Percentiles rank a stretch among this genome's conserved stretches.
These are phyloP conservation scores for Colletotrichum destructivum DNA, from an alignment of 2,329 filamentous ascomycete genomes.

Conservation along the genomic window DNA sequence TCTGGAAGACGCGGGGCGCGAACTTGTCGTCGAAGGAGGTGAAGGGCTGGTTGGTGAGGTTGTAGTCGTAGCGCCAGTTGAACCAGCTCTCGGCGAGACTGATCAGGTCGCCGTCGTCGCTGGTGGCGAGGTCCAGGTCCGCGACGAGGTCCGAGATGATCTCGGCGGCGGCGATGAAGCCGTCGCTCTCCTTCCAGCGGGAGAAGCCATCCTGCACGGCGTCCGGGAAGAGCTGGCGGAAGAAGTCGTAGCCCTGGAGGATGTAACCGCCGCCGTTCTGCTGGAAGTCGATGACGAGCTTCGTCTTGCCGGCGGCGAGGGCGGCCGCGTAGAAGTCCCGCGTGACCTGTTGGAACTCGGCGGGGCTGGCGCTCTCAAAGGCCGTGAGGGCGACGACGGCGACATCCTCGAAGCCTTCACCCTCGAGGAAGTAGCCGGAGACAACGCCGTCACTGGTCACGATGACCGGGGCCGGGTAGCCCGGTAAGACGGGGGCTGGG, in stretches of 20 bases:
- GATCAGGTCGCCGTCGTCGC: slow-evolving; percentile 51
- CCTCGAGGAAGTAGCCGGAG: slow-evolving; percentile 54
- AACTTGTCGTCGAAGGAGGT: slow-evolving; percentile 64
- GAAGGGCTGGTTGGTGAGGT: slow-evolving; percentile 64
- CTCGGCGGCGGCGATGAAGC: slow-evolving; percentile 61
- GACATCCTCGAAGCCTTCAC: slow-evolving; percentile 52
- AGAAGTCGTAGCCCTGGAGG: slow-evolving; percentile 71
- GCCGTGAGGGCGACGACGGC: slow-evolving; percentile 49
- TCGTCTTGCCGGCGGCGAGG: slow-evolving; percentile 66
- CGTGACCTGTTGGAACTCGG: slow-evolving; percentile 54
- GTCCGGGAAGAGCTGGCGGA: slow-evolving; percentile 66
- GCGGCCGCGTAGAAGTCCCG: slow-evolving; percentile 53
- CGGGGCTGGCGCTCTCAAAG: slow-evolving; percentile 47
- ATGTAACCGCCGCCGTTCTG: slow-evolving; percentile 73
- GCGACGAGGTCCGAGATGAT: slow-evolving; percentile 60
- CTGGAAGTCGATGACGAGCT: slow-evolving; percentile 72
- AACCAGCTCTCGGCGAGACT: slow-evolving; percentile 65
- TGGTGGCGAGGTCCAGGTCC: slow-evolving; percentile 62
- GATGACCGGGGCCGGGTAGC: slow-evolving; percentile 51
- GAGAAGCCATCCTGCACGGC: slow-evolving; percentile 58
- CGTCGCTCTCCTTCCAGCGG: slow-evolving; percentile 56
- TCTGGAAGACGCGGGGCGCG: slow-evolving; percentile 56
- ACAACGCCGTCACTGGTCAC: slow-evolving; percentile 46
- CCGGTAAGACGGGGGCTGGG: slow-evolving; percentile 7
- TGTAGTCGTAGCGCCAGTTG: slow-evolving; percentile 66